phyloP scores from a whole-genome alignment of 208 protist species.

The Acanthamoeba sp. region DNA sequence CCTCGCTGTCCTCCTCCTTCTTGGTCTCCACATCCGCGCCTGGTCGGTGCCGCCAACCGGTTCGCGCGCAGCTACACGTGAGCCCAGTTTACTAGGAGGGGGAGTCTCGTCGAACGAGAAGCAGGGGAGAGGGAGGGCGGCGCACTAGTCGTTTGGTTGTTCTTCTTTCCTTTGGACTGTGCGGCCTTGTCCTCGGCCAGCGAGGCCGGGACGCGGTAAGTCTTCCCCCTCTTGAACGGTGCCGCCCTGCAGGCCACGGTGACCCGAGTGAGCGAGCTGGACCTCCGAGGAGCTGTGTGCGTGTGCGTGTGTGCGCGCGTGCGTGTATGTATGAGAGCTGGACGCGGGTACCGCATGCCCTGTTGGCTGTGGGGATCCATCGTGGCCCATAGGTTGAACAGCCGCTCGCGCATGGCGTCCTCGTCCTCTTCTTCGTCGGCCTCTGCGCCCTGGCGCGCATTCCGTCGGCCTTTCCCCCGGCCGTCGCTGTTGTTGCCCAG shows the following conservation, averaged over 20 bases:
- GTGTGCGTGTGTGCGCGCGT: no score
- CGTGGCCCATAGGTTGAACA: constrained; percentile 43
- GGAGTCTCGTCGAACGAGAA: no score
- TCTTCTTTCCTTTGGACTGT: background rate
- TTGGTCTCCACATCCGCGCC: constrained; percentile 6
- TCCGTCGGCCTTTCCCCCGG: background rate
- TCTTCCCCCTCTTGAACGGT: constrained; percentile 63
- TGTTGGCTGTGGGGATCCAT: constrained; percentile 68
- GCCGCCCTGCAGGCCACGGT: background rate
- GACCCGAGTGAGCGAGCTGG: background rate
- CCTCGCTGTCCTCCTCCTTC: background rate
- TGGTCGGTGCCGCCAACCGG: background rate
- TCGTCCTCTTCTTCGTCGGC: constrained; percentile 14
- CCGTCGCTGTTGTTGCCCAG: background rate
- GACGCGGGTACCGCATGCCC: constrained; percentile 10
- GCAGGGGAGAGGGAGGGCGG: background rate
- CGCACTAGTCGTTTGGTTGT: background rate
- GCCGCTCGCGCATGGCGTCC: background rate
- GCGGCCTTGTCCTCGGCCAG: background rate
- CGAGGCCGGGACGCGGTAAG: constrained; percentile 37
- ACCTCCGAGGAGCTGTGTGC: no score
- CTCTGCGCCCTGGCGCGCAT: background rate
- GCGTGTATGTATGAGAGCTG: no score
- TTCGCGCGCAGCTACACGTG: background rate
- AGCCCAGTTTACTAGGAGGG: background rate